Percentiles rank a stretch among this genome's conserved stretches.
Evolutionary conservation across 108 stramenopile genomes (phyloP).

Genomic region (Fistulifera pelliculosa): DNA sequence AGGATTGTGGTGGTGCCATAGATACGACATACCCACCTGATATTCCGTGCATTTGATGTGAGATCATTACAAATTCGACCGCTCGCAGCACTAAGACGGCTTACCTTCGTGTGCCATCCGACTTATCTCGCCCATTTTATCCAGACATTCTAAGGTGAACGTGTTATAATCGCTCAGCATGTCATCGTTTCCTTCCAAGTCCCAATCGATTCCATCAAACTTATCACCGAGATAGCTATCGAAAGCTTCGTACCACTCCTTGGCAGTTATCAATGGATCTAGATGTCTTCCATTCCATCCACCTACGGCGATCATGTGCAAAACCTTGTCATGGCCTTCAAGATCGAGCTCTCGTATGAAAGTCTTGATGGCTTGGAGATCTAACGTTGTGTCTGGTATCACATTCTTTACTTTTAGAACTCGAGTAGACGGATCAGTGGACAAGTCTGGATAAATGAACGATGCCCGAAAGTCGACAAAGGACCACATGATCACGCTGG

Average conservation of each 20-base stretch:
- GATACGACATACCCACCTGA: constrained; percentile 51
- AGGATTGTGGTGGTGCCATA: constrained; percentile 82
- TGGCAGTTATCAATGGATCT: constrained; percentile 17
- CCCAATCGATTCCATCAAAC: constrained; percentile 84
- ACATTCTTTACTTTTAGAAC: not conserved
- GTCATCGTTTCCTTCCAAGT: constrained; percentile 75
- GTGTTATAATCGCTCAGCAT: constrained; percentile 25
- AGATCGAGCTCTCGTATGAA: constrained; percentile 20
- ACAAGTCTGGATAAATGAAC: not conserved
- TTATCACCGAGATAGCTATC: constrained; percentile 20
- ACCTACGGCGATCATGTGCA: constrained; percentile 60
- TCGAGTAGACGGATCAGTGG: not conserved
- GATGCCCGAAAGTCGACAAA: constrained; percentile 21
- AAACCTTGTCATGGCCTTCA: constrained; percentile 28
- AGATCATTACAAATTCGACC: not conserved
- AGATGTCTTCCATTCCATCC: constrained; percentile 82
- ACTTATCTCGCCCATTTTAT: constrained; percentile 55
- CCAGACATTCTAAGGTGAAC: constrained; percentile 43
- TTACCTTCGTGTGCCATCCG: constrained; percentile 16
- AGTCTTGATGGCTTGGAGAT: constrained; percentile 24
- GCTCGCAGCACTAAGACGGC: not conserved
- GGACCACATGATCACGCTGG: constrained; percentile 66
- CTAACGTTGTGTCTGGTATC: constrained; percentile 14
- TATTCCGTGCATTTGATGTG: constrained; percentile 3
- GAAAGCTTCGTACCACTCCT: constrained; percentile 39